Conservation (phyloP, 148 eudicot species). For the Fagopyrum homotropicum region DNA sequence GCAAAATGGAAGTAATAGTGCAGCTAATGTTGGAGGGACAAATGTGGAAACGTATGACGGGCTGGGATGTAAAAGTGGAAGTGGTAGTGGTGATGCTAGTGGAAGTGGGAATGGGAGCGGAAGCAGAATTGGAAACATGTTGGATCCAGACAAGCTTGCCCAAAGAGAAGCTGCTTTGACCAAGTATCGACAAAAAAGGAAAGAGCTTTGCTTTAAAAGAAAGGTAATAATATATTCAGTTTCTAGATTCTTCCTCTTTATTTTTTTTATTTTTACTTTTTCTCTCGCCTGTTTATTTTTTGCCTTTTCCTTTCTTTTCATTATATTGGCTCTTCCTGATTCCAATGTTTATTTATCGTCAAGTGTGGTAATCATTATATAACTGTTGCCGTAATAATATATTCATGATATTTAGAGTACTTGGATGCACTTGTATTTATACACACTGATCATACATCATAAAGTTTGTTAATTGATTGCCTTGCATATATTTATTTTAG, state of each 20-base stretch:
- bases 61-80: slow-evolving; percentile 29
- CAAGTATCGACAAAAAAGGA: slow-evolving; percentile 49
- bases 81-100: slow-evolving; percentile 13
- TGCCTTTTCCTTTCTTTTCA: not conserved
- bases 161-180: slow-evolving; percentile 46
- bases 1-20: slow-evolving; percentile 39
- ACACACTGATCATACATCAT: not conserved
- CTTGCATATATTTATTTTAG: no score
- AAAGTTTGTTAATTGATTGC: not conserved
- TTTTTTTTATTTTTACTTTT: no score
- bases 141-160: slow-evolving; percentile 28
- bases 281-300: not conserved
- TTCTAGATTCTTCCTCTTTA: not conserved
- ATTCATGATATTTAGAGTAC: no score
- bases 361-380: not conserved
- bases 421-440: not conserved
- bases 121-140: slow-evolving; percentile 26
- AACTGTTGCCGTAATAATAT: not conserved
- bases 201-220: slow-evolving; percentile 40
- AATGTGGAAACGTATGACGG: slow-evolving; percentile 30
- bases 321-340: not conserved
- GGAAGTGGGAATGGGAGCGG: not conserved
- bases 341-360: not conserved
- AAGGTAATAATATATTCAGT: slow-evolving; percentile 34
- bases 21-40: slow-evolving; percentile 27